Base-by-base conservation (phyloP, 768 basidiomycete genomes). In the Boletus vinaceobasis region DNA sequence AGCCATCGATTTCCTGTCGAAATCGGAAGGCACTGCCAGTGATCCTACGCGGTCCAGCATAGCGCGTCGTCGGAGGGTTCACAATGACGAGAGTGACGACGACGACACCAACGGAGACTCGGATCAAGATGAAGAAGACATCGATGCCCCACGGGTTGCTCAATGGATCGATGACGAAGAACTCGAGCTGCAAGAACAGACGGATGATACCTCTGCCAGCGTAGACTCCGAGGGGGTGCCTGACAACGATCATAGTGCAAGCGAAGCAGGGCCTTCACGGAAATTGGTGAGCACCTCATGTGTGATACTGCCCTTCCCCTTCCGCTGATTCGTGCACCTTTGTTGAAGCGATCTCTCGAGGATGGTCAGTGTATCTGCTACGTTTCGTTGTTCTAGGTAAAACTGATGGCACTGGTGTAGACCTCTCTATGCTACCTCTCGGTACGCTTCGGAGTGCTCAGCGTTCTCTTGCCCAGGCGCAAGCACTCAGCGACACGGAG, bases 401-500 rank as follows among this genome's bases (percentile, higher is more conserved):
- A 40, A 55, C 58, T 64, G 23, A 65, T 33, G 17, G 6, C 8
- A 46, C 46, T 13, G 3, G 23, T 46, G 7, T 49, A 88, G 87
- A 83, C 64, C 71, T 88, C 40, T 79, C 81, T 21, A 68, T 75
- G 33, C 59, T 91, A 27, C 84, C 89, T 1, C 76, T 90, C 14
- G 85, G 85, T 5, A 74, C 83, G 6, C 73, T 89, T 21, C 78
- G 84, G 21, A 83, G 75, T 60, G 87, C 87, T n/a, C 86, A 85
- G 57, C 74, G 74, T 37, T 71, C 80, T 32, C 73, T 90, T 17
- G 71, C 73, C 8, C 74, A 75, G 40, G 73, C 71, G 32, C 60
- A 73, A 66, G 68, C 70, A 48, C 65, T 76, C 55, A 72, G 69
- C 52, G 74, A 76, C 48, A 68, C 75, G 7, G 76, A 75, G 8